Conservation (phyloP, 2,329 filamentous ascomycete genomes). For the Blastomyces silverae region DNA sequence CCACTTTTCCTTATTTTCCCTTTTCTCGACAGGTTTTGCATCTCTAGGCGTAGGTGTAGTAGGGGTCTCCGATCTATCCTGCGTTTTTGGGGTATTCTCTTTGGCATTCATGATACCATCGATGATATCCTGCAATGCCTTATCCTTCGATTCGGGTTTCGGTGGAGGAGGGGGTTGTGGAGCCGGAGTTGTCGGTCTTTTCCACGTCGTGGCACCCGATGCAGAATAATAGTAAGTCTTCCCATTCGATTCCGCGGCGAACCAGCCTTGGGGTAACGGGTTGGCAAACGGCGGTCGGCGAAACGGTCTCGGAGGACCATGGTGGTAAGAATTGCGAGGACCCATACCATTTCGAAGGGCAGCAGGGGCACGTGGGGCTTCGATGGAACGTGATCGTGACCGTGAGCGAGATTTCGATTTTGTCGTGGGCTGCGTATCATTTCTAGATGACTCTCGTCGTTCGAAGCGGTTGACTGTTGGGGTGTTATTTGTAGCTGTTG, state of each 20-base stretch:
- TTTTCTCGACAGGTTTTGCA: slow-evolving; percentile 48
- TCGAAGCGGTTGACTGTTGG: slow-evolving; percentile 59
- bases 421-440: slow-evolving; percentile 45
- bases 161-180: slow-evolving; percentile 54
- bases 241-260: slow-evolving; percentile 65
- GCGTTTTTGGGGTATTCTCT: slow-evolving; percentile 46
- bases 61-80: slow-evolving; percentile 49
- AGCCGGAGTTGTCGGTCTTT: slow-evolving; percentile 63
- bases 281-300: slow-evolving; percentile 45
- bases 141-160: slow-evolving; percentile 64
- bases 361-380: slow-evolving; percentile 40
- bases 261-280: slow-evolving; percentile 78
- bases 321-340: slow-evolving; percentile 52
- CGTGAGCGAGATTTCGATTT: slow-evolving; percentile 43
- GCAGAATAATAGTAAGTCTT: slow-evolving; percentile 80
- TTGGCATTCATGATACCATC: slow-evolving; percentile 72
- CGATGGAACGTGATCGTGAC: slow-evolving; percentile 44
- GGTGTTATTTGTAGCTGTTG: slow-evolving; percentile 47
- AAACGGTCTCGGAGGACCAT: slow-evolving; percentile 50
- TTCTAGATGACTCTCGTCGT: slow-evolving; percentile 47
- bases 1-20: slow-evolving; percentile 43
- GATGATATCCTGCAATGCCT: slow-evolving; percentile 75
- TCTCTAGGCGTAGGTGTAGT: slow-evolving; percentile 57
- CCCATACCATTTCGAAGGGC: slow-evolving; percentile 48
- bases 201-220: slow-evolving; percentile 73